Percentiles rank a stretch among this genome's conserved stretches.
Conservation (phyloP, 495 filamentous ascomycete species). For the Penicillium bovifimosum region DNA sequence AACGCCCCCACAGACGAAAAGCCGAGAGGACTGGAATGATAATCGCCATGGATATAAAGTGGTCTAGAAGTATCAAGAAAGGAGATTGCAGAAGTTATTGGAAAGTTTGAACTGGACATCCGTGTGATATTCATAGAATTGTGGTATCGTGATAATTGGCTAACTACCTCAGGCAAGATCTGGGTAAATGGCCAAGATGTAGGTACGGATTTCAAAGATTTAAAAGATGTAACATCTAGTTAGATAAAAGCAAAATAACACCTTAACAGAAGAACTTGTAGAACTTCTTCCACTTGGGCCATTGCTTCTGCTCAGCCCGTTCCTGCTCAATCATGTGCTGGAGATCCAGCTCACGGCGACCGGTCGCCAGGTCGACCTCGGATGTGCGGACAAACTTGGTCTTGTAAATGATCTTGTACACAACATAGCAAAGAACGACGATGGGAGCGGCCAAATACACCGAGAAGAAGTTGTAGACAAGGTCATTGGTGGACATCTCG, state of each 20-base stretch:
- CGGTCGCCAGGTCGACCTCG: slow-evolving; percentile 84
- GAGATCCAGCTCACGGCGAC: slow-evolving; percentile 82
- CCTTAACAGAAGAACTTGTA: slow-evolving; percentile 54
- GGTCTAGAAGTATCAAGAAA: not conserved
- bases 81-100: not conserved
- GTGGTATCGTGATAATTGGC: not conserved
- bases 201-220: too few species aligned
- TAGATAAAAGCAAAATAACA: not conserved
- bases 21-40: slow-evolving; percentile 8
- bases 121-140: not conserved
- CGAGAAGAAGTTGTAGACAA: slow-evolving; percentile 63
- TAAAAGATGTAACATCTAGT: not conserved
- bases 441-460: slow-evolving; percentile 81
- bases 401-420: slow-evolving; percentile 71
- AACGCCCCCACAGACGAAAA: slow-evolving; percentile 8
- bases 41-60: slow-evolving; percentile 9
- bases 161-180: too few species aligned
- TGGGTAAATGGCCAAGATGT: not conserved
- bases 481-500: slow-evolving; percentile 31
- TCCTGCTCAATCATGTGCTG: slow-evolving; percentile 71
- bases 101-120: not conserved
- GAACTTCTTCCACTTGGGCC: slow-evolving; percentile 83
- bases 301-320: slow-evolving; percentile 58
- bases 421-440: slow-evolving; percentile 67
- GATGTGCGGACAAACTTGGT: slow-evolving; percentile 59